Conservation (phyloP, 2,329 filamentous ascomycete genomes). For the Aaosphaeria arxii region DNA sequence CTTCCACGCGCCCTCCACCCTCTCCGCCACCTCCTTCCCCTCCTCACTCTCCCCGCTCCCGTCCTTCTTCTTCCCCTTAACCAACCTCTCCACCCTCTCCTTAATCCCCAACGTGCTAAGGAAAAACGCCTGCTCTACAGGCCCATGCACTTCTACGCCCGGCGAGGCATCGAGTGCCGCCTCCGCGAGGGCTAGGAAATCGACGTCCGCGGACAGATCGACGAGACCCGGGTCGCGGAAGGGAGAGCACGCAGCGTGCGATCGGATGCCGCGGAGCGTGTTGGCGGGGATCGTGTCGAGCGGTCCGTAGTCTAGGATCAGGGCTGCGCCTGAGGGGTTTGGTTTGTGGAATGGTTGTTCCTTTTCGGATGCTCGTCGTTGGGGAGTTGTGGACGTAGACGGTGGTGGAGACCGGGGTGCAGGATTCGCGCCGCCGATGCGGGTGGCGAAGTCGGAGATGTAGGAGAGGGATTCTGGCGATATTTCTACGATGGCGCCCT, state of each 20-base stretch:
- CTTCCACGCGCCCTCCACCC: conserved; percentile 72
- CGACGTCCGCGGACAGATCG: conserved; percentile 89
- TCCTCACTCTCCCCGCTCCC: not conserved
- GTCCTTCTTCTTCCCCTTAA: conserved; percentile 2
- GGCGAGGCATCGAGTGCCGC: conserved; percentile 71
- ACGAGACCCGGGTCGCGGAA: conserved; percentile 78
- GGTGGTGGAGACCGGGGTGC: conserved; percentile 13
- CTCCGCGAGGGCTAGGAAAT: conserved; percentile 85
- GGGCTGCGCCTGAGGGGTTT: conserved; percentile 73
- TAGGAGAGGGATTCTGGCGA: conserved; percentile 84
- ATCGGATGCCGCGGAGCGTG: conserved; percentile 83
- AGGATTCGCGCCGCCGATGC: conserved; percentile 68
- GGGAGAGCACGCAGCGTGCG: conserved; percentile 73
- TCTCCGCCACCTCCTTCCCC: conserved; percentile 34
- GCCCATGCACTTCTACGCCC: conserved; percentile 87
- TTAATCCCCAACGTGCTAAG: conserved; percentile 77
- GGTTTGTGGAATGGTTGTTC: conserved; percentile 52
- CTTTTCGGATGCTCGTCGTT: not conserved
- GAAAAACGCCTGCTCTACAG: conserved; percentile 81
- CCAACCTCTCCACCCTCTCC: conserved; percentile 27
- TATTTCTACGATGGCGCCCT: conserved; percentile 77
- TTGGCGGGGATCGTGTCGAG: conserved; percentile 75
- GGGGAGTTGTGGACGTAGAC: conserved; percentile 2
- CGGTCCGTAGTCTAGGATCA: conserved; percentile 96
- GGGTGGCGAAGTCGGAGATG: conserved; percentile 73